Base-by-base conservation (phyloP, 805 yeast genomes). In the Cephaloascus fragrans region DNA sequence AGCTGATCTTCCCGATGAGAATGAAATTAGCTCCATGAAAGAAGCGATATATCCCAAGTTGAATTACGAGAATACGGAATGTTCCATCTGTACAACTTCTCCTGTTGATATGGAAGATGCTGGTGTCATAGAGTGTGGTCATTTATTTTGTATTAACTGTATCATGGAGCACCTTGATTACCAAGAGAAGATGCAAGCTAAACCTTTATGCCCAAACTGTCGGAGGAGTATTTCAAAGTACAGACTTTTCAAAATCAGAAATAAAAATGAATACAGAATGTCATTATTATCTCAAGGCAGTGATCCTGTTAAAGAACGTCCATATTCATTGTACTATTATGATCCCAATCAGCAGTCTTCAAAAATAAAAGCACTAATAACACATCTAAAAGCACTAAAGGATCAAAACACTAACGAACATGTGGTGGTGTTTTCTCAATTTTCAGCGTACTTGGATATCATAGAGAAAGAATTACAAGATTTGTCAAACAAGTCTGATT, bases 391-490 rank as follows among this genome's bases (percentile, higher is more conserved):
- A 29, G 60, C 58, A 19, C 58, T 83, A 14, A 70, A 68, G 40
- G 74, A 70, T 19, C 75, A 73, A 14, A 66, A 73, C 6, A 75
- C 81, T 0, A 77, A 77, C 14, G 85, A 80, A 41, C 87, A 83
- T 49, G 76, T 83, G 3, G 88, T 90, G 37, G 89, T 90, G 0
- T 90, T 90, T 52, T 87, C 96, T 2, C 97, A 90, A 49, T 89
- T 89, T 50, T 83, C 96, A 0, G 71, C 85, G 0, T 90, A 77
- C 50, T 56, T 89, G 43, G 96, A 87, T 54, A 62, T 86, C 8
- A 74, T 89, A 39, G 82, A 83, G 47, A 55, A 52, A 16, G 93
- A 81, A 45, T 56, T 89, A 3, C 49, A 47, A 14, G 59, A 60
- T 3, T 61, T 62, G 16, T 57, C 56, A 3, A 58, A 63, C 4